A percentile compares a stretch with the other conserved stretches of the same genome.
Conservation (phyloP, 495 filamentous ascomycete genomes). For the Jackrogersella multiformis region DNA sequence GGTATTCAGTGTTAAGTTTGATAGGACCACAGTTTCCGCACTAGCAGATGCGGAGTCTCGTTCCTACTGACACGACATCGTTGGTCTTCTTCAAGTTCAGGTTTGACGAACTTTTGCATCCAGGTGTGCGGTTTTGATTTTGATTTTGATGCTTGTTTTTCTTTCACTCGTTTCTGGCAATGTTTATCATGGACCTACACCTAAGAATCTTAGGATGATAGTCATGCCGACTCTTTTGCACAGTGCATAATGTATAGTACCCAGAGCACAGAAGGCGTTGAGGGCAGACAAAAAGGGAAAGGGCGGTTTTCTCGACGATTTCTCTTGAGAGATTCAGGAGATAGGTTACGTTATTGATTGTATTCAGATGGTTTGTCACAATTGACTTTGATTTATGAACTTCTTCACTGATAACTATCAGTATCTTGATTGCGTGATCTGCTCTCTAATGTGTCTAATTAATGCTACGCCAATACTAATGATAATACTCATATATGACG, state of each 20-base stretch:
- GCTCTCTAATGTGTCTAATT: no score
- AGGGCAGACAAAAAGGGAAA: conserved; percentile 5
- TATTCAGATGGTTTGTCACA: background rate
- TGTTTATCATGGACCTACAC: background rate
- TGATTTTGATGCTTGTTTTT: background rate
- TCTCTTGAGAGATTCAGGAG: background rate
- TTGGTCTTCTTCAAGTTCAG: conserved; percentile 5
- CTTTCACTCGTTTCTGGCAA: no score
- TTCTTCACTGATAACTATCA: background rate
- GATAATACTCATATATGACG: background rate
- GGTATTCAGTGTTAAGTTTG: conserved; percentile 23
- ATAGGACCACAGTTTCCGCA: conserved; percentile 1
- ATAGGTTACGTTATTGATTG: background rate
- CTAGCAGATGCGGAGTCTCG: background rate
- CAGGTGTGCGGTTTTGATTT: background rate
- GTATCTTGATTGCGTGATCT: background rate
- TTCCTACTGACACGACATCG: background rate
- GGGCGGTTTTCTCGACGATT: conserved; percentile 6
- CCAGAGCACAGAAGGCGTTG: conserved; percentile 27
- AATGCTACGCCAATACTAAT: no score
- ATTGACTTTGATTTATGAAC: background rate
- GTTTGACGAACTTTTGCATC: conserved; percentile 18
- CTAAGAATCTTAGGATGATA: background rate
- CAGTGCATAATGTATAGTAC: conserved; percentile 40
- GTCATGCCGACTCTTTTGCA: background rate